Evolutionary conservation across 768 basidiomycete genomes (phyloP), one percentile per base, ranked within the genome.

Genomic region (Lactifluus pinguis): DNA sequence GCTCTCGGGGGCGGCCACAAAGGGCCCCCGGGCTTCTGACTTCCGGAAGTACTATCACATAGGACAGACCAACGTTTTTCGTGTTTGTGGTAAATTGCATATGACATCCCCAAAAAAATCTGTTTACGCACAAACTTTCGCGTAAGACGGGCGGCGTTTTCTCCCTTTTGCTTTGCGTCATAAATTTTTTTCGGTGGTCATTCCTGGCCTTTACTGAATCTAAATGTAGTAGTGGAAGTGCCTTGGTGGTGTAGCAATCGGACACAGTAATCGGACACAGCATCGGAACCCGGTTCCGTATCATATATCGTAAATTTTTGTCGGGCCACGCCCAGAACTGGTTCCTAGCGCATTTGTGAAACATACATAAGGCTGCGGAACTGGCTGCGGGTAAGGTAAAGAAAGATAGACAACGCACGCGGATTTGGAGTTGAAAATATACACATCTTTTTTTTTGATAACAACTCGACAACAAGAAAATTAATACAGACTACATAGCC

Each of bases 401-500:
- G 25, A 50, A 41, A 54, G 25, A 57, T 36, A 38, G 52, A 49
- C 38, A 44, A 60, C 59, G 59, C 60, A 64, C 63, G 50, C 53
- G 49, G 41, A 17, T 32, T 47, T 21, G 53, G 50, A 49, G 53
- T 61, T 47, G 41, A 36, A 36, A 53, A 42, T 60, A 69, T 73
- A 74, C 74, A 72, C 68, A 69, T 61, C 25, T 25, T 25, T 25
- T 25, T 25, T 44, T 65, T 64, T 65, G 65, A 62, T 30, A 65
- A 54, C 53, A 63, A 50, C 44, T 55, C 59, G 64, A 66, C 61
- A 69, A 64, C 68, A 61, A 65, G 58, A 54, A 54, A 56, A 59
- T 67, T 72, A 76, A 73, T 76, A 76, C 73, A 74, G 50, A 65
- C 65, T 69, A 57, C 21, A 52, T 49, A 69, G 67, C 53, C 67